These are phyloP conservation scores for Tribonema minus DNA, from an alignment of 108 stramenopile species.

Conservation along the genomic window DNA sequence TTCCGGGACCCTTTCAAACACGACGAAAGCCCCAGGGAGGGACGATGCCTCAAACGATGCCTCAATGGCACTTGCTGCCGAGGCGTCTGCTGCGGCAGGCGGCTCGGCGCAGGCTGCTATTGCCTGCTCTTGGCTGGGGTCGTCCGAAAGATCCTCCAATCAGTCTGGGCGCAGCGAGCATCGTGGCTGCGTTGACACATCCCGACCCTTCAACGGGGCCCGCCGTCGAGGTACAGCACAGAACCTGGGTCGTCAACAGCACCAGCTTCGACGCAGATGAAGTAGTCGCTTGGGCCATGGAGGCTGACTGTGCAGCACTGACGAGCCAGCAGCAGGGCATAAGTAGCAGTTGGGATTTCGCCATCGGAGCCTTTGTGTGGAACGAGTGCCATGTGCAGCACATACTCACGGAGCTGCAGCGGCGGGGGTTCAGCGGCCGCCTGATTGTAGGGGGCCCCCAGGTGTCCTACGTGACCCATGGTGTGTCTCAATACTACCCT, in stretches of 20 bases:
- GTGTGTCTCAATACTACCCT: not conserved
- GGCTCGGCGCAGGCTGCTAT: not conserved
- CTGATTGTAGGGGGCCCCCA: not conserved
- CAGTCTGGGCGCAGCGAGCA: not conserved
- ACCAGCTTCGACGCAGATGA: not conserved
- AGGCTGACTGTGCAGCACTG: no score
- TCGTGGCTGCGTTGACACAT: no score
- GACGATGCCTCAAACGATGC: no score
- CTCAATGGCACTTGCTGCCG: no score
- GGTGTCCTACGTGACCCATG: not conserved
- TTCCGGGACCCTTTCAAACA: no score
- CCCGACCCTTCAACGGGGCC: no score
- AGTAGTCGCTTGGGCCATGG: not conserved
- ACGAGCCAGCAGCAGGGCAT: not conserved
- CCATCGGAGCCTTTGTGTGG: not conserved
- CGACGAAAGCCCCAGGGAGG: no score
- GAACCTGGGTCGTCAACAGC: not conserved
- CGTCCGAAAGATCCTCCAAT: not conserved
- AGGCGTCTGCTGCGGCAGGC: no score
- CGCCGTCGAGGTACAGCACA: not conserved
- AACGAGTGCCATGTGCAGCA: not conserved
- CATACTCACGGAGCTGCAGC: not conserved
- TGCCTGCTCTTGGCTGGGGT: not conserved
- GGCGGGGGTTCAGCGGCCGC: not conserved
- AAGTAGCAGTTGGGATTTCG: not conserved